Evolutionary conservation across 306 rosid genomes (phyloP), one percentile per base, ranked within the genome.

Genomic region (Pterocarpus santalinus): DNA sequence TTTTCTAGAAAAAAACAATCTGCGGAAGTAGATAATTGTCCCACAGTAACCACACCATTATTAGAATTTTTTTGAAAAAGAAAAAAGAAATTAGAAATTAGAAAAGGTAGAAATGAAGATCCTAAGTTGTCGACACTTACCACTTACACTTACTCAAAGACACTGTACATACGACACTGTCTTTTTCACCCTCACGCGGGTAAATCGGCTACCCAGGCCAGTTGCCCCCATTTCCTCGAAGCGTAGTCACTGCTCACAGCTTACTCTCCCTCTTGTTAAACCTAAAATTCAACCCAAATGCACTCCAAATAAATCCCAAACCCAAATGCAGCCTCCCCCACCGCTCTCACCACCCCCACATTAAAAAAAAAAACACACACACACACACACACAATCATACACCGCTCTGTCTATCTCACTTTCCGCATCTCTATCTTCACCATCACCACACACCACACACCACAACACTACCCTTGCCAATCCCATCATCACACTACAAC

Each of bases 281-380:
- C 58, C 80, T 41, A 69, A 76, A 69, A 63, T 80, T 80, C 75
- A 86, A 51, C 76, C 60, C 51, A 82, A 86, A 80, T 73, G 68
- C 83, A 63, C 11, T 36, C 44, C 76, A 84, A 82, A 89, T 83
- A 81, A 85, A 85, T 70, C 64, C 73, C 30, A 81, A 67, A 81
- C 74, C 32, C 88, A 82, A 82, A 73, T 41, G 53, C 80, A 64
- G 2, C 16, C 33, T 57, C 11, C 14, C 28, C 49, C 28, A 35
- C 41, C 52, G 16, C 32, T 7, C 15, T 28, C 72, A 2, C 17
- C 12, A 15, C 30, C 17, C 5, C 36, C 16, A 5, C 55, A 7
- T 7, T 53, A 3, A 14, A 53, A 4, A 49, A 49, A 49, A 49
- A 11, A 12, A 1, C 0, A 15, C 58, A 0, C 55, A 10, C 55